Evolutionary conservation across 805 yeast genomes (phyloP), one percentile per base, ranked within the genome.

Genomic region (Cyberlindnera veronae): DNA sequence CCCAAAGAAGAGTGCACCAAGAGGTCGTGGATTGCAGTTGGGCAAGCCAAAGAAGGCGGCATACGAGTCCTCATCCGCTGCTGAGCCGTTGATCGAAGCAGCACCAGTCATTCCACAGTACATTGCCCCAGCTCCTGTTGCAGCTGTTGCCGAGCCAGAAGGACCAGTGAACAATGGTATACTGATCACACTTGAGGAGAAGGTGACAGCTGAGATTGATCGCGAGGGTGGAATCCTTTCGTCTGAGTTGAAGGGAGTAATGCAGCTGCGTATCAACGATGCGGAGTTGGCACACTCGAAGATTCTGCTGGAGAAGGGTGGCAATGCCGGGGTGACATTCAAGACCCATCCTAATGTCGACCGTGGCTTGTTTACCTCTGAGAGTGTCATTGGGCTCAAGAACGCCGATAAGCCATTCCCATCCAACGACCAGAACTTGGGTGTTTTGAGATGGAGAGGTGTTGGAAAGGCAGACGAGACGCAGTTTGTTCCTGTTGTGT

Each of bases 291-390:
- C 95, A 12, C 75, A 74, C 51, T 76, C 88, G 40, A 77, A 76
- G 58, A 72, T 93, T 44, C 57, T 74, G 46, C 67, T 90, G 49
- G 62, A 68, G 30, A 71, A 79, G 30, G 64, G 68, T 30, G 64
- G 72, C 13, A 62, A 69, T 10, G 21, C 34, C 28, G 62, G 77
- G 67, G 48, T 79, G 33, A 89, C 83, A 58, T 93, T 77, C 69
- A 90, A 90, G 64, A 89, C 98, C 13, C 96, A 93, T 69, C 99
- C 99, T 48, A 90, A 91, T 60, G 95, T 93, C 50, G 97, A 93
- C 66, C 82, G 85, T 57, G 68, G 67, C 30, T 63, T 77, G 56
- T 93, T 91, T 62, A 71, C 74, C 32, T 60, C 73, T 12, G 62
- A 69, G 13, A 69, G 74, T 42, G 63, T 74, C 31, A 79, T 93